Percentiles rank a stretch among this genome's conserved stretches.
These are phyloP conservation scores for Fusarium udum DNA, from an alignment of 2,329 filamentous ascomycete species.

Conservation along the genomic window DNA sequence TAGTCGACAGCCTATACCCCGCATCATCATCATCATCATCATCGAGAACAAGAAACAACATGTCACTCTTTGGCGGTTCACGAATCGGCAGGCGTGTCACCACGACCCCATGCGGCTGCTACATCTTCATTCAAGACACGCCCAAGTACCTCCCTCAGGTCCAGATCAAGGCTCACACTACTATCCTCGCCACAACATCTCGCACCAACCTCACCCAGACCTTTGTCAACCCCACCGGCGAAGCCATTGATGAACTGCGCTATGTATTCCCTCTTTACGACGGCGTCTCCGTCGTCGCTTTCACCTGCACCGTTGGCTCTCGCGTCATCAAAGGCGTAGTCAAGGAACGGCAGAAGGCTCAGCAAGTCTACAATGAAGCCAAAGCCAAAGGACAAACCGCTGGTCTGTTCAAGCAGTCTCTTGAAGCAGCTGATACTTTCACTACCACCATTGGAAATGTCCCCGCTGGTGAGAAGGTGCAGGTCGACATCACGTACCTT, in stretches of 20 bases:
- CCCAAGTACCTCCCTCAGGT: slow-evolving; percentile 66
- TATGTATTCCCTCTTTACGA: slow-evolving; percentile 80
- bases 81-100: too few relatives aligned
- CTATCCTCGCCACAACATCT: slow-evolving; percentile 64
- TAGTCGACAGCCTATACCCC: neutral
- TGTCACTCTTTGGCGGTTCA: neutral
- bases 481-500: slow-evolving; percentile 72
- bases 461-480: slow-evolving; percentile 63
- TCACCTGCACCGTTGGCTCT: slow-evolving; percentile 70
- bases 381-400: slow-evolving; percentile 68
- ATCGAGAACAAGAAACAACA: neutral
- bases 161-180: slow-evolving; percentile 66
- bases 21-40: neutral
- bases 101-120: slow-evolving; percentile 48
- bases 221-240: slow-evolving; percentile 66
- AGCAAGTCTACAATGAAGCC: slow-evolving; percentile 67
- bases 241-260: slow-evolving; percentile 56
- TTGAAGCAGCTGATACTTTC: slow-evolving; percentile 71
- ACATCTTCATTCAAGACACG: slow-evolving; percentile 35
- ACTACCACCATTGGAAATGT: slow-evolving; percentile 75
- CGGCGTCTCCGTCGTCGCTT: slow-evolving; percentile 74
- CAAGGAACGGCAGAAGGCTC: slow-evolving; percentile 71
- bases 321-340: slow-evolving; percentile 71
- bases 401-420: slow-evolving; percentile 71
- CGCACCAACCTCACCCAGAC: slow-evolving; percentile 62